These are phyloP conservation scores for Chaetomidium leptoderma DNA, from an alignment of 495 filamentous ascomycete genomes.

Conservation along the genomic window DNA sequence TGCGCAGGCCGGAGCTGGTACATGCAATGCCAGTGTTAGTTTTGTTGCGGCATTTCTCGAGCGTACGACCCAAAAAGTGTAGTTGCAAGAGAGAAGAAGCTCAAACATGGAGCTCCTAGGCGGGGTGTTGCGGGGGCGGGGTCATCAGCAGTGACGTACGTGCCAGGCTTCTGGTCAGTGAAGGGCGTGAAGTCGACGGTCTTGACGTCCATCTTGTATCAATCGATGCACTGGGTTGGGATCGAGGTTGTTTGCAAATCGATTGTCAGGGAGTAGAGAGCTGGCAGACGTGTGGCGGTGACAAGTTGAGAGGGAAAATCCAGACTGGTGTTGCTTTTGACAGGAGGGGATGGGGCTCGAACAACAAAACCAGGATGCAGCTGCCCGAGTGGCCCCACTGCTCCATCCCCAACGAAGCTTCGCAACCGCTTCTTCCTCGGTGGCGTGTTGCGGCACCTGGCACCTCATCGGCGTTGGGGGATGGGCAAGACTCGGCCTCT, in stretches of 20 bases:
- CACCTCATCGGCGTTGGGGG: not conserved
- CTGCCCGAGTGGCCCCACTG: not conserved
- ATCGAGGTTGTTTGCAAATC: not conserved
- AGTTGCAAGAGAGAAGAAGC: not conserved
- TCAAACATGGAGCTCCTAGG: conserved; percentile 23
- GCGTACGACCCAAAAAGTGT: not conserved
- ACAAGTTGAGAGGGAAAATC: not conserved
- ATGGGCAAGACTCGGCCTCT: not conserved
- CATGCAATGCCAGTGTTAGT: conserved; percentile 3
- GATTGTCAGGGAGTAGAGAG: not conserved
- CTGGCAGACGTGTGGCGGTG: not conserved
- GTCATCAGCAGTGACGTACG: conserved; percentile 64
- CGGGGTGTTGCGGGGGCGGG: conserved; percentile 31
- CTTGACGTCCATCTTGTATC: conserved; percentile 61
- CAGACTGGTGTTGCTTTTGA: not conserved
- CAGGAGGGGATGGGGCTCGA: not conserved
- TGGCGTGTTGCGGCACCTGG: too few relatives aligned
- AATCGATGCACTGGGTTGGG: not conserved
- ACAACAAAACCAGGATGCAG: conserved; percentile 1
- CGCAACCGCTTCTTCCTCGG: not conserved
- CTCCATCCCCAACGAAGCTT: not conserved
- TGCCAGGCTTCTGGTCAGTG: conserved; percentile 96
- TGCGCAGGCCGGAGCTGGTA: conserved; percentile 86
- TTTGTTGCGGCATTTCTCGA: not conserved
- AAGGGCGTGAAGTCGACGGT: conserved; percentile 74